phyloP scores from a whole-genome alignment of 176 grass and related monocot genomes.

The Oryza nivara region DNA sequence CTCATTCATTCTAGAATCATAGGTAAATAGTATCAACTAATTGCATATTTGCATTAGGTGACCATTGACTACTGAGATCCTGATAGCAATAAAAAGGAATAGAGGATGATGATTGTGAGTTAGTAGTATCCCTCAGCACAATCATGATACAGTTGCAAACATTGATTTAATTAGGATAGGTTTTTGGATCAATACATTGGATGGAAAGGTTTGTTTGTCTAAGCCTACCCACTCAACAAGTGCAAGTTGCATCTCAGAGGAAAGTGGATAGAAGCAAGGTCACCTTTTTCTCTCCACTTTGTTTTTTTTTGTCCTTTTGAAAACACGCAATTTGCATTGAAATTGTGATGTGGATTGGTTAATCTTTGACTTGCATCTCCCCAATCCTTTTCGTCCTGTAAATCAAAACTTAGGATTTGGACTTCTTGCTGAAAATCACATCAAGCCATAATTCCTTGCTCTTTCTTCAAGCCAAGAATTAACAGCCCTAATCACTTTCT shows the following conservation, averaged over 20 bases:
- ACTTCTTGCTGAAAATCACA: conserved; percentile 7
- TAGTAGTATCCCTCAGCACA: no score
- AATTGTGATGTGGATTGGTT: conserved; percentile 37
- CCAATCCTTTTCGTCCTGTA: background rate
- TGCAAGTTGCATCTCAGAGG: conserved; percentile 34
- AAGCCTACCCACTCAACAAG: conserved; percentile 14
- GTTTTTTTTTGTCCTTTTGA: no score
- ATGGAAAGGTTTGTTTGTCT: background rate
- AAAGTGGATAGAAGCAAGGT: conserved; percentile 9
- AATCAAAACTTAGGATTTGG: conserved; percentile 22
- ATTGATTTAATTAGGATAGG: background rate
- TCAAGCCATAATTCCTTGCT: conserved; percentile 21
- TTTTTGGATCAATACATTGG: background rate
- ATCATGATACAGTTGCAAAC: background rate
- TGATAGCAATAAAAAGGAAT: background rate
- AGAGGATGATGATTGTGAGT: background rate
- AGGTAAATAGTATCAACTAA: background rate
- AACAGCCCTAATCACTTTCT: background rate
- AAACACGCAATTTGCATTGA: background rate
- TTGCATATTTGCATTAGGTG: background rate
- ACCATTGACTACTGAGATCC: background rate
- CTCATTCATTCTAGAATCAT: background rate
- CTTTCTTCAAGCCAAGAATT: conserved; percentile 42
- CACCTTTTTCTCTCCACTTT: background rate
- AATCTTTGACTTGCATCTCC: conserved; percentile 18